Evolutionary conservation across 768 basidiomycete genomes (phyloP), one percentile per base, ranked within the genome.

Genomic region (Strobilomyces dryophilus): DNA sequence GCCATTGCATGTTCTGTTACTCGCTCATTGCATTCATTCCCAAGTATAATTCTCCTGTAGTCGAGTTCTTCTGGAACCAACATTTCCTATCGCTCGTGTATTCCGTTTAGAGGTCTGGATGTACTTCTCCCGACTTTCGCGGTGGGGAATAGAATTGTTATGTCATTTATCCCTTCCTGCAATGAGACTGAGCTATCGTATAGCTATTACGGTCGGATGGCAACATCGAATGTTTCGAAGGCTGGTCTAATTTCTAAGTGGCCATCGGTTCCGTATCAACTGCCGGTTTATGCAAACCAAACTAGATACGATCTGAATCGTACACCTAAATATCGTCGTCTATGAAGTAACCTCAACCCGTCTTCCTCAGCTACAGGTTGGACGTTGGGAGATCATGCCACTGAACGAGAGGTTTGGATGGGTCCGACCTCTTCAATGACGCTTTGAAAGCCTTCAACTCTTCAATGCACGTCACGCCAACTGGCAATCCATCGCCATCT

Each of bases 361-460:
- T 40, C 21, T 17, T 21, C 29, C 10, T 36, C n/a, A 9, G 27
- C 76, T 70, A 87, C 42, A 81, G 76, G 56, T 76, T 84, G 2
- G 85, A 66, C 7, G 71, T 66, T 18, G 86, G 87, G 49, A 89
- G 72, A 71, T 91, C 89, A 32, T 79, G 81, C 87, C 87, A 91
- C 47, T 82, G 71, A 1, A 84, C 84, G 58, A 92, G 72, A 3
- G 91, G 84, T 36, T 75, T 76, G n/a, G 87, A 80, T 55, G 78
- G 77, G 26, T 76, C 74, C 5, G 86, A 79, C 17, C 76, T 68
- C 39, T 67, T 64, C 47, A 95, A 69, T 9, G 74, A 67, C 27
- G 77, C 75, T 68, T 82, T 91, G 76, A 93, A 93, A 26, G 68
- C 71, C 53, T 79, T 73, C 31, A 83, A 64, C 62, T 92, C 85